Percentiles rank a stretch among this genome's conserved stretches.
Evolutionary conservation across 352 stramenopile genomes (phyloP).

Genomic region (Salisapilia sapeloensis): DNA sequence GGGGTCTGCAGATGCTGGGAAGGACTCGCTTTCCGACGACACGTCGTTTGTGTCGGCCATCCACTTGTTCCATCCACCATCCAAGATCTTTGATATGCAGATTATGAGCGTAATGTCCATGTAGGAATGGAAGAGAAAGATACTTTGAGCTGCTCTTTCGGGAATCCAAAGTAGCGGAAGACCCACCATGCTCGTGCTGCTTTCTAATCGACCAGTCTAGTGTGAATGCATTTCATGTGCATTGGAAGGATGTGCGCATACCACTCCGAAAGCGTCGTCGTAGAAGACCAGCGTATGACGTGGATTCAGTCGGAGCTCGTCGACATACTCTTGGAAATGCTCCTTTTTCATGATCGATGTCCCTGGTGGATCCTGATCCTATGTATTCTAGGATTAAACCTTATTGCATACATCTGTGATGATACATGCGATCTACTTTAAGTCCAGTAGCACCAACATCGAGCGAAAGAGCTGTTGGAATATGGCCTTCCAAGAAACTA

Average conservation of each 20-base stretch:
- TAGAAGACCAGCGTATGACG: constrained; percentile 62
- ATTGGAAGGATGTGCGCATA: constrained; percentile 4
- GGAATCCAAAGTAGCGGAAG: constrained; percentile 57
- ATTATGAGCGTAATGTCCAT: too few relatives aligned
- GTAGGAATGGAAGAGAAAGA: constrained; percentile 1
- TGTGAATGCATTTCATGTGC: too few relatives aligned
- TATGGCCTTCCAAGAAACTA: too few relatives aligned
- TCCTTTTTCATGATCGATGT: constrained; percentile 18
- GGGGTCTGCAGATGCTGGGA: constrained; percentile 1
- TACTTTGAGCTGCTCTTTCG: constrained; percentile 46
- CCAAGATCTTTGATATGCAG: constrained; percentile 24
- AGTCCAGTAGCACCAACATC: too few relatives aligned
- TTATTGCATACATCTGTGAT: too few relatives aligned
- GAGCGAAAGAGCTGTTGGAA: too few relatives aligned
- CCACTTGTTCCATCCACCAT: constrained; percentile 61
- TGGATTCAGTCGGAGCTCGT: constrained; percentile 19
- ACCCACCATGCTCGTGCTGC: constrained; percentile 66
- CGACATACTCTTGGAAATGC: constrained; percentile 23
- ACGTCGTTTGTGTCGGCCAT: constrained; percentile 21
- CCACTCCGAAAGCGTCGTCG: constrained; percentile 51
- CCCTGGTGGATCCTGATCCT: too few relatives aligned
- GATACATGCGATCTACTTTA: too few relatives aligned
- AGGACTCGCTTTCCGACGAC: constrained; percentile 9
- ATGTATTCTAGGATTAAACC: too few relatives aligned
- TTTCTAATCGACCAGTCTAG: constrained; percentile 15